Evolutionary conservation across 1,139 yeast species (phyloP).

Genomic region (Yamadazyma triangularis): DNA sequence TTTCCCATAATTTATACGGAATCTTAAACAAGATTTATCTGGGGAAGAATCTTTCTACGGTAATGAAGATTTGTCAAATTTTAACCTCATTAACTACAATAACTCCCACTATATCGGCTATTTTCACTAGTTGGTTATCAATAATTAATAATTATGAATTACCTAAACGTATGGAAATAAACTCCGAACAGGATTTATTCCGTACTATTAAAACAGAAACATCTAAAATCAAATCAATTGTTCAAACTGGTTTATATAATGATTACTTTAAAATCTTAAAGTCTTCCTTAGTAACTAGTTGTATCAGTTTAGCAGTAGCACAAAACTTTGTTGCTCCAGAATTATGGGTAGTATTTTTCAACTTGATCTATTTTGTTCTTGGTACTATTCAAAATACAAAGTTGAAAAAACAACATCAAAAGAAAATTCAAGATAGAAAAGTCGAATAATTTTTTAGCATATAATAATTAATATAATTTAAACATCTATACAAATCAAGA

Average conservation of each 20-base stretch:
- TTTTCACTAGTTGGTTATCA: conserved; percentile 54
- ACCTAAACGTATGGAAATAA: neutral
- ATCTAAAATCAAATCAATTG: conserved; percentile 13
- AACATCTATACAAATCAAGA: no score
- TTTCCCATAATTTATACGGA: conserved; percentile 59
- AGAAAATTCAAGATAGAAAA: neutral
- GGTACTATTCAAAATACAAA: conserved; percentile 76
- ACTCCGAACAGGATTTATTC: conserved; percentile 1
- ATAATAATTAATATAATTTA: no score
- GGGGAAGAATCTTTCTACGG: conserved; percentile 31
- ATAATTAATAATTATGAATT: conserved; percentile 34
- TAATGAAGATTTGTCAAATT: conserved; percentile 52
- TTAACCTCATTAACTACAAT: conserved; percentile 56
- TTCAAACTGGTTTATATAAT: conserved; percentile 38
- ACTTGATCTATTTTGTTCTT: conserved; percentile 64
- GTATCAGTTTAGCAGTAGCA: conserved; percentile 62
- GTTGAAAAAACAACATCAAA: conserved; percentile 34
- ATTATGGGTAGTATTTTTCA: conserved; percentile 83
- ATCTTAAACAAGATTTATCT: conserved; percentile 38
- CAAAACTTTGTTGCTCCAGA: conserved; percentile 69
- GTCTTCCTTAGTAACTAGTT: conserved; percentile 63
- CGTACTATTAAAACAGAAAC: conserved; percentile 19
- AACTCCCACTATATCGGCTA: conserved; percentile 58
- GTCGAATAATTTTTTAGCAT: no score
- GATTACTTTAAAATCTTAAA: conserved; percentile 56